Evolutionary conservation across 805 yeast genomes (phyloP).

Genomic region (Sugiyamaella floridensis): DNA sequence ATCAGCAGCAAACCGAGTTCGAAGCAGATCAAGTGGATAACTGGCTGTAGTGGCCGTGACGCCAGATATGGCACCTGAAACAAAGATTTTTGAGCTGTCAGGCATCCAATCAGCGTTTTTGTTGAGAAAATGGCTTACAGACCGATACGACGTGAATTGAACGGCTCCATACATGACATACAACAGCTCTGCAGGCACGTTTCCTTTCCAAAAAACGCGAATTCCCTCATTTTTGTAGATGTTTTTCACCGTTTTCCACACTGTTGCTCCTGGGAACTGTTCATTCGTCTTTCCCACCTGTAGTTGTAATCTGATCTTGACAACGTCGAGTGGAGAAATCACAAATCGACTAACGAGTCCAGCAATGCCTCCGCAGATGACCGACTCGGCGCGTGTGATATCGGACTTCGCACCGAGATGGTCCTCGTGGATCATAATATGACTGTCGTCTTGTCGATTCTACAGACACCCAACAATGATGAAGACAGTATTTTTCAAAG

Average conservation of each 20-base stretch:
- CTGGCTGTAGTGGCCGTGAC: conserved; percentile 61
- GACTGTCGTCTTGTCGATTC: not conserved
- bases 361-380: conserved; percentile 64
- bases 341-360: conserved; percentile 57
- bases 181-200: conserved; percentile 83
- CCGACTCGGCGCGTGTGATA: conserved; percentile 46
- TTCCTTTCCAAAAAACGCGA: conserved; percentile 89
- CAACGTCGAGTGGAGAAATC: conserved; percentile 72
- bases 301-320: conserved; percentile 70
- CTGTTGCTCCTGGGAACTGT: conserved; percentile 22
- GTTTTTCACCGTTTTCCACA: conserved; percentile 31
- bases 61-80: conserved; percentile 78
- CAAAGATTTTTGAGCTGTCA: conserved; percentile 38
- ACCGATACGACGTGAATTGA: conserved; percentile 71
- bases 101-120: conserved; percentile 26
- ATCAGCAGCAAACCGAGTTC: conserved; percentile 81
- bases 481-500: no score
- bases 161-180: conserved; percentile 78
- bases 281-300: conserved; percentile 28
- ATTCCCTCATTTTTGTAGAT: conserved; percentile 61
- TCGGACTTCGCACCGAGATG: conserved; percentile 38
- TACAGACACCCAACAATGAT: no score
- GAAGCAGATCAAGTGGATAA: conserved; percentile 83
- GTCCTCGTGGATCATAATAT: conserved; percentile 8
- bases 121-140: conserved; percentile 41